Evolutionary conservation across 257 asterid species (phyloP), one percentile per base, ranked within the genome.

Genomic region (Nicotiana obtusifolia): DNA sequence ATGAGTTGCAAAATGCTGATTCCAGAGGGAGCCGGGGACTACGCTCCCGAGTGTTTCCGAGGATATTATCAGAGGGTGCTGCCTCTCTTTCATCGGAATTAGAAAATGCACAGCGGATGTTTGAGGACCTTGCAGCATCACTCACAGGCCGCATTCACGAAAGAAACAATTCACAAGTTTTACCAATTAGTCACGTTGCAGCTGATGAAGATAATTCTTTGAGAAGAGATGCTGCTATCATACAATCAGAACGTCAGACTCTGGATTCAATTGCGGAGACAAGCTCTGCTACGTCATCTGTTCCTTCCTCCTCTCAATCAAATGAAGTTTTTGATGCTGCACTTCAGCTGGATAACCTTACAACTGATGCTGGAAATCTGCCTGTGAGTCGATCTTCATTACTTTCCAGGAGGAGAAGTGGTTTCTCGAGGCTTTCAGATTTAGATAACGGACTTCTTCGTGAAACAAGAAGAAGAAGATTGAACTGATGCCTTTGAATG

Each of bases 81-180:
- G 91, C 97, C 77, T 92, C 97, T 10, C 92, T 93, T 67, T 91
- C 97, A 11, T 90, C 97, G 61, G 98, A 93, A 76, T 68, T 91
- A 85, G 92, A 81, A 83, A 85, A 88, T 81, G 95, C 94, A 7
- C 95, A 90, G 69, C 90, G 93, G 86, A 83, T 92, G 17, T 92
- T 92, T 77, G 97, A 90, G 85, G 95, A 90, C 83, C 87, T 95
- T 75, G 94, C 91, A 84, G 86, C 93, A 5, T 91, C 86, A 82
- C 84, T 94, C 33, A 88, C 87, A 80, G 83, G 85, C 81, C 86
- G 89, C 80, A 47, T 85, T 66, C 66, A 84, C 47, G 82, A 80
- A 44, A 88, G 89, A 79, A 81, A 76, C 31, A 87, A 80, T n/a
- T 62, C 82, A 1, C 88, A 83, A 30, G 67, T 79, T 83, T 80